Evolutionary conservation across 1,284 basidiomycete genomes (phyloP), one percentile per base, ranked within the genome.

Genomic region (Irpex sp.): DNA sequence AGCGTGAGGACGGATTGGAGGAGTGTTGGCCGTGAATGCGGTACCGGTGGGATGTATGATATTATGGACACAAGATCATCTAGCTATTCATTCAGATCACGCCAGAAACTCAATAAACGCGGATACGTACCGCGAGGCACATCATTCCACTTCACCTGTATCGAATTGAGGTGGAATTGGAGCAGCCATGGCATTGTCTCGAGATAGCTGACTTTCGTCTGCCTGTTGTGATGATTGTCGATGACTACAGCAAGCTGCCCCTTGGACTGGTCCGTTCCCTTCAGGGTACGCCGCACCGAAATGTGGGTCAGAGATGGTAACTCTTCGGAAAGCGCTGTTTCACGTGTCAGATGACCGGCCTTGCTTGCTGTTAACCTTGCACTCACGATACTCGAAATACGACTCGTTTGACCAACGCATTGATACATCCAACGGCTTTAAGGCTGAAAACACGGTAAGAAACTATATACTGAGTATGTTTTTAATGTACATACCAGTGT

Each of bases 121-220:
- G 26, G 26, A 26, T 15, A 77, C 83, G 59, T 67, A 88, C 88
- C 76, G 63, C 81, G 78, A 50, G 71, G 63, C 26, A 71, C 66
- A 21, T 71, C 72, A 59, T 76, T 68, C 19, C 79, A 80, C 46
- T 80, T 71, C 2, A 83, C 71, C 21, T 76, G 69, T 1, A 98
- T 78, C 4, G 95, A 95, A 75, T 95, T 92, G 65, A 97, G 79
- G 78, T 92, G 95, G 56, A 94, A 90, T 66, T 92, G 90, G 57
- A 98, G 82, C 71, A 95, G 90, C 89, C 95, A 97, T 2, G 97
- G 97, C 81, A 97, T 88, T 1, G 92, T 90, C 75, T 99, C 97
- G 59, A 94, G 83, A 77, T 97, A 98, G 6, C 90, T 76, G 0
- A 89, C 81, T 35, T 82, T 76, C 36, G 89, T 75, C 1, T 82